Conservation (phyloP, 1,284 basidiomycete genomes). For the Gomphus sp. region DNA sequence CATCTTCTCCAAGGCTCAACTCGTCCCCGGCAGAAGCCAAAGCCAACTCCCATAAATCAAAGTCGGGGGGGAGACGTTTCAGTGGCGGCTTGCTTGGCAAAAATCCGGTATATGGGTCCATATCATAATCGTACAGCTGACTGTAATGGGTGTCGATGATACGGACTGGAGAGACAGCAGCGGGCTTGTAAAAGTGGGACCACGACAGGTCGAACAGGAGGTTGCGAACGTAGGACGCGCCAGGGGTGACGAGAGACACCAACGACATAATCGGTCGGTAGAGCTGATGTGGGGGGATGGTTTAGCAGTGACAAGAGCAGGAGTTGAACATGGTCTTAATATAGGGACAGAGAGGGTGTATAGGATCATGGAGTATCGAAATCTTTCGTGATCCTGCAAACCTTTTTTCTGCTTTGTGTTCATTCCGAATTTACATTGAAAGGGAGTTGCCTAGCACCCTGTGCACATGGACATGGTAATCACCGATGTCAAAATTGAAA, state of each 20-base stretch:
- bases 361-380: neutral
- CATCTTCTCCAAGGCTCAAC: conserved; percentile 56
- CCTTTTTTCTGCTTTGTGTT: neutral
- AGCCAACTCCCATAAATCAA: conserved; percentile 67
- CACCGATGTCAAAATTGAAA: conserved; percentile 1
- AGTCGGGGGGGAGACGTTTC: conserved; percentile 44
- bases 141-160: neutral
- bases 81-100: conserved; percentile 67
- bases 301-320: neutral
- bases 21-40: conserved; percentile 45
- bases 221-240: neutral
- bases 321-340: neutral
- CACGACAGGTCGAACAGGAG: neutral
- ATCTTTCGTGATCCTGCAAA: neutral
- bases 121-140: conserved; percentile 51
- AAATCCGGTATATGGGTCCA: conserved; percentile 79
- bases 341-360: neutral
- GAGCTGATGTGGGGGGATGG: neutral
- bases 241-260: neutral
- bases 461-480: conserved; percentile 2
- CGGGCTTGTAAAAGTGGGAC: neutral
- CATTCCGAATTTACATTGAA: neutral
- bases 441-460: neutral
- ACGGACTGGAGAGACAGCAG: neutral
- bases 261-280: neutral